Conservation (phyloP, 768 basidiomycete genomes). For the Pleurotus cornucopiae region DNA sequence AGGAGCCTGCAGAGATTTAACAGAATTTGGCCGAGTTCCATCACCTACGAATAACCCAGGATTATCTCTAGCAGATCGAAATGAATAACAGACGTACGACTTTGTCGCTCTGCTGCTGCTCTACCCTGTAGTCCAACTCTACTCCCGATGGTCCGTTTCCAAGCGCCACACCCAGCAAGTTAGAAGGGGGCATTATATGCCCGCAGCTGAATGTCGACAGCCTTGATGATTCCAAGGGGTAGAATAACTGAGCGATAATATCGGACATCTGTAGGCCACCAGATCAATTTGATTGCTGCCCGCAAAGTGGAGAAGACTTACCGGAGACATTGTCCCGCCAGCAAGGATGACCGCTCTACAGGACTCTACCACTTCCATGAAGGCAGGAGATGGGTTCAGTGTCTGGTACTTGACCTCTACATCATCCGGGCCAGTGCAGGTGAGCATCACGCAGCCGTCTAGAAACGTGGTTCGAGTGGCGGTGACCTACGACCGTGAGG, state of each 20-base stretch:
- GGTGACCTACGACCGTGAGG: background rate
- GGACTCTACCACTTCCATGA: constrained; percentile 75
- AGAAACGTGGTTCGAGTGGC: background rate
- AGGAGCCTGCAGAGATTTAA: constrained; percentile 76
- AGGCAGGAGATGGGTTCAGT: constrained; percentile 86
- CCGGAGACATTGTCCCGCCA: constrained; percentile 99
- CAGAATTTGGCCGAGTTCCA: constrained; percentile 80
- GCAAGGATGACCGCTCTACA: constrained; percentile 88
- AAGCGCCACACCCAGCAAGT: constrained; percentile 73
- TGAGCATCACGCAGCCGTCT: constrained; percentile 79
- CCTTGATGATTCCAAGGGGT: constrained; percentile 51
- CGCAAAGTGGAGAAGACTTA: constrained; percentile 27
- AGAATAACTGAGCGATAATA: constrained; percentile 76
- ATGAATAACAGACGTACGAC: constrained; percentile 40
- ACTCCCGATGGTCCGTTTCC: constrained; percentile 70
- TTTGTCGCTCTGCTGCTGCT: constrained; percentile 60
- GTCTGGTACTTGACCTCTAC: constrained; percentile 86
- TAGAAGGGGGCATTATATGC: constrained; percentile 82
- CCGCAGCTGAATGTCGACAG: constrained; percentile 86
- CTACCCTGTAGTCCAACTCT: constrained; percentile 78
- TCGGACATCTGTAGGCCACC: constrained; percentile 73
- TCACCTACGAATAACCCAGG: constrained; percentile 39
- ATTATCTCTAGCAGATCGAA: too few species aligned
- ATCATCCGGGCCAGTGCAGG: constrained; percentile 36
- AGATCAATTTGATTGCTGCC: background rate